Evolutionary conservation across 352 stramenopile species (phyloP).

Genomic region (Globisporangium paroecandrum): DNA sequence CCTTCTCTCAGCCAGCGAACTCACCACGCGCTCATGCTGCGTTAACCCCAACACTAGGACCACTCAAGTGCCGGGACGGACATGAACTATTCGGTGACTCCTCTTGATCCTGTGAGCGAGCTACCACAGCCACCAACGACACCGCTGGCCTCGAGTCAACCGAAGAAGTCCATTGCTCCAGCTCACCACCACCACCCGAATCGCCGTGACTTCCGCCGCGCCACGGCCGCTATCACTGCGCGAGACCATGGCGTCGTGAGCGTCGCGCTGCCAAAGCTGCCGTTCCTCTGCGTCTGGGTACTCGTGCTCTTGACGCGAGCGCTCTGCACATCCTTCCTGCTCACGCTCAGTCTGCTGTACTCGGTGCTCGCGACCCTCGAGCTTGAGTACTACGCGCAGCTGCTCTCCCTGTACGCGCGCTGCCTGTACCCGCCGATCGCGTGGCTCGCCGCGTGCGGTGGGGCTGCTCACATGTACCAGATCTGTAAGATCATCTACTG

Average conservation of each 20-base stretch:
- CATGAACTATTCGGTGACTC: background rate
- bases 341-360: constrained; percentile 12
- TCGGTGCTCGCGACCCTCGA: constrained; percentile 3
- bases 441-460: background rate
- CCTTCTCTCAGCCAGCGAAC: background rate
- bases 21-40: background rate
- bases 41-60: background rate
- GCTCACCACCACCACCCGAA: background rate
- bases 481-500: constrained; percentile 3
- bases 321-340: constrained; percentile 8
- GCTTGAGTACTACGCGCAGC: constrained; percentile 20
- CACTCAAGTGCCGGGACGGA: background rate
- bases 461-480: constrained; percentile 6
- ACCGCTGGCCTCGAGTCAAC: background rate
- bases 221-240: background rate
- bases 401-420: constrained; percentile 6
- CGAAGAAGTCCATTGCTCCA: background rate
- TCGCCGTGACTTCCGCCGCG: background rate
- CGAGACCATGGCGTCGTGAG: constrained; percentile 5
- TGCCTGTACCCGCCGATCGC: background rate
- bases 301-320: constrained; percentile 7
- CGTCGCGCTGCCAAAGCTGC: constrained; percentile 2
- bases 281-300: constrained; percentile 13
- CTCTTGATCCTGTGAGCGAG: background rate
- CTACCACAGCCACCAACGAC: too few relatives aligned